Evolutionary conservation across 164 flowering plant genomes (phyloP).

Genomic region (Piper betle): DNA sequence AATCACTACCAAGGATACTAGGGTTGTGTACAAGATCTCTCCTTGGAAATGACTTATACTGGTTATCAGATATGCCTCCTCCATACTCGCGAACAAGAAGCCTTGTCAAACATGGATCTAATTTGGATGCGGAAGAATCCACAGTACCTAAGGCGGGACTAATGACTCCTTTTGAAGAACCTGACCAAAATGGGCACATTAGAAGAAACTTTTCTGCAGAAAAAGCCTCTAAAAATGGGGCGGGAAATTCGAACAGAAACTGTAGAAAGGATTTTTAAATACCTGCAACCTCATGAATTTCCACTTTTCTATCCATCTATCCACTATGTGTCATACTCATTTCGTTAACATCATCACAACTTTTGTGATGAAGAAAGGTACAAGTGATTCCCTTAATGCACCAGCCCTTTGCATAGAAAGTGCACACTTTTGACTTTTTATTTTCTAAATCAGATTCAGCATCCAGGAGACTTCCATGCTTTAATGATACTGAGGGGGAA

Average conservation of each 20-base stretch:
- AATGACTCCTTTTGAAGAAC: constrained; percentile 16
- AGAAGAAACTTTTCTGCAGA: constrained; percentile 10
- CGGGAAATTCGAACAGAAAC: constrained; percentile 5
- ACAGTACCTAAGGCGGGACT: constrained; percentile 7
- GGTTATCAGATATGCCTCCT: constrained; percentile 3
- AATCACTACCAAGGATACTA: background rate
- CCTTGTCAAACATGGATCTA: constrained; percentile 5
- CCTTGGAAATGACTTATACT: no score
- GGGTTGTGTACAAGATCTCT: no score
- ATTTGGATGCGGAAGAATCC: background rate
- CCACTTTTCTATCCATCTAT: constrained; percentile 12
- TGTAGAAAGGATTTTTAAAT: constrained; percentile 10
- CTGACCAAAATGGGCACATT: constrained; percentile 19
- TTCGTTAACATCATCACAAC: constrained; percentile 11
- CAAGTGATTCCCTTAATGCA: constrained; percentile 80
- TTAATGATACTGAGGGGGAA: constrained; percentile 21
- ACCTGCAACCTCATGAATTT: constrained; percentile 36
- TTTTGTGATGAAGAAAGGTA: constrained; percentile 61
- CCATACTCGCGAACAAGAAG: constrained; percentile 9
- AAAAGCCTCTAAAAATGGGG: background rate
- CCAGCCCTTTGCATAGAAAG: constrained; percentile 80
- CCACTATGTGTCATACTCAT: constrained; percentile 15
- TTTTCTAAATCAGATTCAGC: constrained; percentile 28
- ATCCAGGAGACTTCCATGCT: constrained; percentile 32
- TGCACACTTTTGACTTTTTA: constrained; percentile 44